phyloP scores from a whole-genome alignment of 306 rosid species.

The Coriaria nepalensis region DNA sequence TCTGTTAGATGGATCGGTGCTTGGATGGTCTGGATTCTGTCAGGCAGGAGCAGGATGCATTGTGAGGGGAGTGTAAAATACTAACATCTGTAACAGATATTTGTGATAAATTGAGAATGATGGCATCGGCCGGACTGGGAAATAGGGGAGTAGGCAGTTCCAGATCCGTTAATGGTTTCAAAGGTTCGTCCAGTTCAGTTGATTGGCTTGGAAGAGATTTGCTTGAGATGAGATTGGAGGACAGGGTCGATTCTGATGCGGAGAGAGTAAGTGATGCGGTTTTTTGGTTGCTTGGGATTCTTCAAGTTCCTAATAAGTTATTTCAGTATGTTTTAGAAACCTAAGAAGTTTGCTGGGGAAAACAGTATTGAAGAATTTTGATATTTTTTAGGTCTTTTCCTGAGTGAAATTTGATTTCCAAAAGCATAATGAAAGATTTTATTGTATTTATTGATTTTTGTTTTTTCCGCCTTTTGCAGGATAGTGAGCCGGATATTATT shows the following conservation, averaged over 20 bases:
- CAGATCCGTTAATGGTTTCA: constrained; percentile 69
- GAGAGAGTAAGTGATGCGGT: constrained; percentile 37
- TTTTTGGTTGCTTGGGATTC: constrained; percentile 3
- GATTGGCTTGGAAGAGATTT: constrained; percentile 99
- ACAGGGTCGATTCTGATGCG: constrained; percentile 42
- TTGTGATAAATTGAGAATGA: constrained; percentile 14
- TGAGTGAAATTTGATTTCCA: constrained; percentile 2
- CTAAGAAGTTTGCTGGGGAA: not conserved
- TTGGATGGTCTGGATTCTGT: constrained; percentile 23
- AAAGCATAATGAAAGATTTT: not conserved
- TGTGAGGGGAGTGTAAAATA: constrained; percentile 11
- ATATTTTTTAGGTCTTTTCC: not conserved
- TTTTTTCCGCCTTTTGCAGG: constrained; percentile 31
- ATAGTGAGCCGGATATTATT: constrained; percentile 75
- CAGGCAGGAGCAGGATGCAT: constrained; percentile 8
- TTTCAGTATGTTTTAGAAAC: not conserved
- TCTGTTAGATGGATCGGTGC: constrained; percentile 18
- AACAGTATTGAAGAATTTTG: not conserved
- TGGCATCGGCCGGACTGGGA: constrained; percentile 91
- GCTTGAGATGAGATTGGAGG: constrained; percentile 82
- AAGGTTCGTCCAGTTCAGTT: constrained; percentile 74
- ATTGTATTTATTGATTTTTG: constrained; percentile 13
- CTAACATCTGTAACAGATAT: constrained; percentile 13
- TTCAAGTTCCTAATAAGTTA: constrained; percentile 5
- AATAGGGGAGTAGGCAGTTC: constrained; percentile 87